Base-by-base conservation (phyloP, 2,329 filamentous ascomycete species). In the Penicillium sp. region DNA sequence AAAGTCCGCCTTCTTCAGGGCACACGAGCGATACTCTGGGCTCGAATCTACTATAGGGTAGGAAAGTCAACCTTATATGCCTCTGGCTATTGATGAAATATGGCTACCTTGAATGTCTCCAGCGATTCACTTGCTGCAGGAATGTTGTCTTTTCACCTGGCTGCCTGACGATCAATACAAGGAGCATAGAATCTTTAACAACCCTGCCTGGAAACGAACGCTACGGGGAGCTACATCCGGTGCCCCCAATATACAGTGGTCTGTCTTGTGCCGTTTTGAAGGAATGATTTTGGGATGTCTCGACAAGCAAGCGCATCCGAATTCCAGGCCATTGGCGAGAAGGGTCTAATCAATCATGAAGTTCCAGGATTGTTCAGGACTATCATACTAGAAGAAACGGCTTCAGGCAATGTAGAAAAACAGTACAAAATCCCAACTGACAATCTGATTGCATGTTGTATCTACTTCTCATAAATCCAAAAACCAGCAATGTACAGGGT, bases 371-470 rank as follows among this genome's bases (percentile, higher is more conserved):
- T 4, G 10, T 21, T 21, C 21, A 3, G 12, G 5, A 22, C 12
- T 8, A 21, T 21, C 3, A 6, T 7, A 8, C 12, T 22, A 6
- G 12, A 22, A 21, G 19, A 8, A 21, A 9, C 19, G 13, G 6
- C 19, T 5, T 2, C 3, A 22, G 7, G 15, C 6, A 5, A n/a
- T 2, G 8, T n/a, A 8, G 15, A 28, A n/a, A 12, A 38, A 26
- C 2, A 15, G 6, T 37, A 28, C 17, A 28, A 37, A 37, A 37
- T 13, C 13, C 34, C 21, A 44, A 22, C 31, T 24, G 31, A 39
- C 49, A 51, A 33, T 48, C 49, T 51, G 49, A 48, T 51, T 34
- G 32, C 39, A 40, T 43, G 21, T 28, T 17, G n/a, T 47, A 42
- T 39, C 19, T 45, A 38, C 38, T 17, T 33, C 35, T 22, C 24